These are phyloP conservation scores for Hyaloscypha hepaticicola DNA, from an alignment of 495 filamentous ascomycete species.

Conservation along the genomic window DNA sequence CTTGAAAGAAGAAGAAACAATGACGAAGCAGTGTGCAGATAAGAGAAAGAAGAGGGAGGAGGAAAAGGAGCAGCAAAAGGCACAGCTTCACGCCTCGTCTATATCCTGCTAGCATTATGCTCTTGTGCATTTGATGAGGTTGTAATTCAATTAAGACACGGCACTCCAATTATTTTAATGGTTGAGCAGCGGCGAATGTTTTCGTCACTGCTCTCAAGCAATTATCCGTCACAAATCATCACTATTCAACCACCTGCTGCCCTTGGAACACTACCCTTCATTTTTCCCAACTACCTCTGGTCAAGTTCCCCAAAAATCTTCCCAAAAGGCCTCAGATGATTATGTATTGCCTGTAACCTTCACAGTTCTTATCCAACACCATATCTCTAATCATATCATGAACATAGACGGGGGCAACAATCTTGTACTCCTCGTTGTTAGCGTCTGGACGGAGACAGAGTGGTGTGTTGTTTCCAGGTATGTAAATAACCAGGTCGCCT, in stretches of 20 bases:
- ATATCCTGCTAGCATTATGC: no score
- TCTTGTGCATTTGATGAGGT: no score
- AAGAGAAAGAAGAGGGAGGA: no score
- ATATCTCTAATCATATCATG: slow-evolving; percentile 6
- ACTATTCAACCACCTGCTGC: background rate
- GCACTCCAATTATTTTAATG: no score
- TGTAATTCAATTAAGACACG: no score
- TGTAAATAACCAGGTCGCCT: slow-evolving; percentile 5
- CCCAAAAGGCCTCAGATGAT: slow-evolving; percentile 7
- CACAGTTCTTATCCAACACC: background rate
- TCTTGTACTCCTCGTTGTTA: slow-evolving; percentile 9
- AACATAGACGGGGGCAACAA: slow-evolving; percentile 9
- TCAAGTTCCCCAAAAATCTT: slow-evolving; percentile 3
- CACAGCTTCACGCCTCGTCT: no score
- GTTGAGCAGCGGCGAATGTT: no score
- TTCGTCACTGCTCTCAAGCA: no score
- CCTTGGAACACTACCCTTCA: slow-evolving; percentile 1
- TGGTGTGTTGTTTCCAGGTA: slow-evolving; percentile 6
- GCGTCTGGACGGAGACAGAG: slow-evolving; percentile 7
- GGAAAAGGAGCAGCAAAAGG: no score
- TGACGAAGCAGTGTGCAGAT: no score
- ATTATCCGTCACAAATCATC: no score
- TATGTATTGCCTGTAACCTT: slow-evolving; percentile 4
- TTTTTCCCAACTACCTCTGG: slow-evolving; percentile 6
- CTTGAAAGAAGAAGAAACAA: no score